Base-by-base conservation (phyloP, 129 eudicot genomes). In the Oenanthe sinensis region DNA sequence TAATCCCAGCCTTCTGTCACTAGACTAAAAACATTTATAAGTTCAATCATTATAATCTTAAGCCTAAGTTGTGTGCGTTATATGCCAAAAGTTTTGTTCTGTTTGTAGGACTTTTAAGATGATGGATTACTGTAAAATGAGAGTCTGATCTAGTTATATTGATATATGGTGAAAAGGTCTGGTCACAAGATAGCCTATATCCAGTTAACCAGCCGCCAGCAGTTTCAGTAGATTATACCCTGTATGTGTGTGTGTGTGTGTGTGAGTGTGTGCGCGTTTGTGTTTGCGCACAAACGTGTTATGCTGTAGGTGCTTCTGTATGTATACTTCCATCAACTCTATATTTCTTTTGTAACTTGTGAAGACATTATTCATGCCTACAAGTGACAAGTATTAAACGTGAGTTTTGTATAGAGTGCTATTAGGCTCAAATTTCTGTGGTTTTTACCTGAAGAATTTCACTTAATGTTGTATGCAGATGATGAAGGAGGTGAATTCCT, bases 401-500 rank as follows among this genome's bases (percentile, higher is more conserved):
- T 0, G 14, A 8, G n/a, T 60, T 60, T 60, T 60, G 33, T 10
- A 33, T 60, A 33, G 42, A 67, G 72, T 12, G 72, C 42, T 67
- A 5, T 67, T 30, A 11, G 72, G 42, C 72, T 67, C 43, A 26
- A 67, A 30, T 43, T 67, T 33, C 72, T 30, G 33, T 33, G 5
- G 43, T 67, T 67, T 65, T 60, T 9, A 60, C 43, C 30, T 0
- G 17, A 30, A 65, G 71, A 26, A 40, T 22, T 36, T 62, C 8
- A 36, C 24, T 70, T 39, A 16, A 16, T 80, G 54, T 77, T 48
- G 6, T 60, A 67, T 82, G 87, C 87, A 96, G 99, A 87, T 96
- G 14, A 76, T 86, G 84, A 84, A 87, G 84, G 97, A 90, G 84
- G 82, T 90, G 42, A 77, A 77, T 45, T 82, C 91, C 81, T 87